These are phyloP conservation scores for Penicillium coffeae DNA, from an alignment of 495 filamentous ascomycete species.

Conservation along the genomic window DNA sequence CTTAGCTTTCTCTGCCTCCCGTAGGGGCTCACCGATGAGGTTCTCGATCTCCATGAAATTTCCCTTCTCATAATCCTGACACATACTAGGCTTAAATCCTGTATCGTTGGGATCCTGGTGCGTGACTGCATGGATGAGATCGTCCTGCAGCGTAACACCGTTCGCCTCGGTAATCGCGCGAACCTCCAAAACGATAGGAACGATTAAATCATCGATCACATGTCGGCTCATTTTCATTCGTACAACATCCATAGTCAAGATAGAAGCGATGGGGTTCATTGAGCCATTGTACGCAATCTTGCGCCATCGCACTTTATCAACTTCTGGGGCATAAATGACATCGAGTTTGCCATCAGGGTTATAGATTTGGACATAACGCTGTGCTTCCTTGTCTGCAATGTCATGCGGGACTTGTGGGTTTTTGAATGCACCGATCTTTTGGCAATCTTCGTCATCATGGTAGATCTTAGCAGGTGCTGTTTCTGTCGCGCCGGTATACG, in stretches of 20 bases:
- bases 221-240: slow-evolving; percentile 8
- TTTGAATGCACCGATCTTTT: slow-evolving; percentile 44
- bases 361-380: slow-evolving; percentile 39
- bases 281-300: slow-evolving; percentile 26
- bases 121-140: slow-evolving; percentile 32
- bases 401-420: slow-evolving; percentile 22
- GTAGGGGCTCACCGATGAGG: slow-evolving; percentile 1
- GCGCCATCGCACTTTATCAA: slow-evolving; percentile 41
- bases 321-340: slow-evolving; percentile 27
- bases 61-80: slow-evolving; percentile 33
- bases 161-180: slow-evolving; percentile 9
- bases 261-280: slow-evolving; percentile 10
- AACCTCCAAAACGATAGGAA: slow-evolving; percentile 15
- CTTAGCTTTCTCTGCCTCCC: background rate
- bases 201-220: slow-evolving; percentile 9
- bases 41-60: slow-evolving; percentile 5
- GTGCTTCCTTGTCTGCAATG: slow-evolving; percentile 19
- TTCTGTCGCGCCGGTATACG: slow-evolving; percentile 40
- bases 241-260: slow-evolving; percentile 10
- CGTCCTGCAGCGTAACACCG: slow-evolving; percentile 30
- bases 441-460: slow-evolving; percentile 17
- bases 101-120: slow-evolving; percentile 32
- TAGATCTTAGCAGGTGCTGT: background rate
- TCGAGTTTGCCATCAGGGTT: slow-evolving; percentile 23
- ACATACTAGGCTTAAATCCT: slow-evolving; percentile 45